These are phyloP conservation scores for Thalassiosira livingstoniorum DNA, from an alignment of 352 stramenopile species.

Conservation along the genomic window DNA sequence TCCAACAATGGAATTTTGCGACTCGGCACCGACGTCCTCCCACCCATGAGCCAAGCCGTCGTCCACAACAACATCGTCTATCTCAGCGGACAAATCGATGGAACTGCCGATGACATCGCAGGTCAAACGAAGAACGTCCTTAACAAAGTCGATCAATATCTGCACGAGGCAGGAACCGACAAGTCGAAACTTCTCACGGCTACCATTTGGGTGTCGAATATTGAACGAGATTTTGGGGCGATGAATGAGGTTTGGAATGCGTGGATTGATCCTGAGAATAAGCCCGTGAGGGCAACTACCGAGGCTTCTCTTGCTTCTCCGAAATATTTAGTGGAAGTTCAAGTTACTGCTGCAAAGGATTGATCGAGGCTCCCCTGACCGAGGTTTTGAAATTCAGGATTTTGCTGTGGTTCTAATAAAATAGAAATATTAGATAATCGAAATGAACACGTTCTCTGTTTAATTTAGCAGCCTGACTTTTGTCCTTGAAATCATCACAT, in stretches of 20 bases:
- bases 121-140: conserved; percentile 78
- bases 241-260: conserved; percentile 83
- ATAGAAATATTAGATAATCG: too few relatives aligned
- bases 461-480: too few relatives aligned
- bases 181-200: conserved; percentile 79
- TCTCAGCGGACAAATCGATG: conserved; percentile 70
- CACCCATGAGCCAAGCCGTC: conserved; percentile 56
- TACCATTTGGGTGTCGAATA: conserved; percentile 83
- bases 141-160: conserved; percentile 74
- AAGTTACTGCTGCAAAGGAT: conserved; percentile 74
- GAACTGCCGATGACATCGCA: conserved; percentile 53
- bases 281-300: conserved; percentile 76
- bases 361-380: too few relatives aligned
- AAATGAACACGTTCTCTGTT: too few relatives aligned
- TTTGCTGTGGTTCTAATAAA: too few relatives aligned
- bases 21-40: conserved; percentile 44
- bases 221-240: conserved; percentile 70
- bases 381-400: too few relatives aligned
- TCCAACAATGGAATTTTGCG: conserved; percentile 39
- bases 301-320: conserved; percentile 71
- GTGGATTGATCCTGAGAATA: conserved; percentile 79
- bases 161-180: conserved; percentile 71
- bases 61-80: conserved; percentile 77
- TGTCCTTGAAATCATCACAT: too few relatives aligned
- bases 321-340: conserved; percentile 78